phyloP scores from a whole-genome alignment of 371 early-diverging fungal genomes.

The Furculomyces boomerangus region DNA sequence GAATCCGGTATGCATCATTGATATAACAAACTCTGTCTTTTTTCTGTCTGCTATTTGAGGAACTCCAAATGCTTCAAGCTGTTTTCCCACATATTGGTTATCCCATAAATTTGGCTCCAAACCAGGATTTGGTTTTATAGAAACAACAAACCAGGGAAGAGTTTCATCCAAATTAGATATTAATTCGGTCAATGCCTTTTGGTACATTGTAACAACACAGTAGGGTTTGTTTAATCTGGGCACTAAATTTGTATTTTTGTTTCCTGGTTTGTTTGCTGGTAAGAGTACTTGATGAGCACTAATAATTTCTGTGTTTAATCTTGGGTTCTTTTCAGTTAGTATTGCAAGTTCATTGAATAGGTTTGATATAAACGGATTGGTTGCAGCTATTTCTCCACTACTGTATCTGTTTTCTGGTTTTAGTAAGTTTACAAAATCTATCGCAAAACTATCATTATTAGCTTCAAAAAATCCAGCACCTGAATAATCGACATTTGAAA shows the following conservation, averaged over 20 bases:
- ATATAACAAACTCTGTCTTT: slow-evolving; percentile 34
- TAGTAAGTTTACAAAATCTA: slow-evolving; percentile 70
- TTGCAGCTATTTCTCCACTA: slow-evolving; percentile 5
- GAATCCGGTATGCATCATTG: slow-evolving; percentile 39
- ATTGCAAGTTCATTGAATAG: slow-evolving; percentile 65
- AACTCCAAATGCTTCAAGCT: slow-evolving; percentile 34
- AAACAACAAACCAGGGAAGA: slow-evolving; percentile 68
- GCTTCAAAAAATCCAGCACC: slow-evolving; percentile 46
- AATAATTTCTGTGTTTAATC: slow-evolving; percentile 50
- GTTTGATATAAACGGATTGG: slow-evolving; percentile 60
- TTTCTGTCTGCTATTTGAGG: slow-evolving; percentile 27
- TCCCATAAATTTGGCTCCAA: slow-evolving; percentile 38
- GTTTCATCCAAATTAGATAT: slow-evolving; percentile 64
- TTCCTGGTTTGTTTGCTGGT: slow-evolving; percentile 51
- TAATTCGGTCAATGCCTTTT: slow-evolving; percentile 54
- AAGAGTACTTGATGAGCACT: slow-evolving; percentile 47
- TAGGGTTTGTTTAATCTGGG: slow-evolving; percentile 24
- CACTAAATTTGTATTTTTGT: slow-evolving; percentile 21
- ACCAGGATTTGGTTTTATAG: slow-evolving; percentile 58
- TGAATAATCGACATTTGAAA: slow-evolving; percentile 46
- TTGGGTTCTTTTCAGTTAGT: slow-evolving; percentile 65
- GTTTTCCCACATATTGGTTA: slow-evolving; percentile 30
- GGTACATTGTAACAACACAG: slow-evolving; percentile 47
- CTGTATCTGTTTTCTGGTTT: slow-evolving; percentile 3
- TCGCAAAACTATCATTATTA: slow-evolving; percentile 50